A percentile compares a stretch with the other conserved stretches of the same genome.
Conservation (phyloP, 805 yeast genomes). For the Candida schatavii region DNA sequence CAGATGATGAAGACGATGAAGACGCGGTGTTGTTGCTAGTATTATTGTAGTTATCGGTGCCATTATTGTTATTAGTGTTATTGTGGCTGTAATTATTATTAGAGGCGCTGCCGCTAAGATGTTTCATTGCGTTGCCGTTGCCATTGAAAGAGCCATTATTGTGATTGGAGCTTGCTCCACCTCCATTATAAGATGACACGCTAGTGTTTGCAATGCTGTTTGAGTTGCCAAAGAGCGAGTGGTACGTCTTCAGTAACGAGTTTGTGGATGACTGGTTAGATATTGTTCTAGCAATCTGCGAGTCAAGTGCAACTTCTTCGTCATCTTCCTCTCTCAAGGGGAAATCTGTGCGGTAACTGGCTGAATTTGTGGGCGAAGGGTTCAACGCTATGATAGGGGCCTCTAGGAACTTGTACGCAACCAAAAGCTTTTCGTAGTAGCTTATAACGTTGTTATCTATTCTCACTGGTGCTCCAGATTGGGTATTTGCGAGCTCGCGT, state of each 20-base stretch:
- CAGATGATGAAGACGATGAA: background rate
- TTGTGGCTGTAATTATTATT: background rate
- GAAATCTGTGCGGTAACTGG: slow-evolving; percentile 6
- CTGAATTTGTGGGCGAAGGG: background rate
- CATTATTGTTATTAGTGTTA: background rate
- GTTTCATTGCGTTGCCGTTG: background rate
- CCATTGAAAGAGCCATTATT: background rate
- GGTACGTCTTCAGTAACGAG: slow-evolving; percentile 12
- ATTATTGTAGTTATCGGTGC: background rate
- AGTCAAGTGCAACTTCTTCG: slow-evolving; percentile 13
- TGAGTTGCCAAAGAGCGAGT: slow-evolving; percentile 6
- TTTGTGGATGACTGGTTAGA: slow-evolving; percentile 12
- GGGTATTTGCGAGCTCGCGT: slow-evolving; percentile 12
- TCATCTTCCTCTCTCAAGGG: slow-evolving; percentile 18
- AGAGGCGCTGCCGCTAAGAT: background rate
- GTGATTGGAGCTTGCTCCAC: background rate
- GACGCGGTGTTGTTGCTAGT: background rate
- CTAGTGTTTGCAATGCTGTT: background rate
- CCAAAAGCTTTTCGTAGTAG: slow-evolving; percentile 30
- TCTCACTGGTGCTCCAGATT: slow-evolving; percentile 5
- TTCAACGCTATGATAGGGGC: slow-evolving; percentile 10
- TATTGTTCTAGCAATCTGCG: slow-evolving; percentile 12
- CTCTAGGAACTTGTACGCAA: slow-evolving; percentile 32
- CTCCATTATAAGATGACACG: background rate
- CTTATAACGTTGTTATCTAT: slow-evolving; percentile 12